Evolutionary conservation across 257 asterid species (phyloP), one percentile per base, ranked within the genome.

Genomic region (Solanum sejunctum): DNA sequence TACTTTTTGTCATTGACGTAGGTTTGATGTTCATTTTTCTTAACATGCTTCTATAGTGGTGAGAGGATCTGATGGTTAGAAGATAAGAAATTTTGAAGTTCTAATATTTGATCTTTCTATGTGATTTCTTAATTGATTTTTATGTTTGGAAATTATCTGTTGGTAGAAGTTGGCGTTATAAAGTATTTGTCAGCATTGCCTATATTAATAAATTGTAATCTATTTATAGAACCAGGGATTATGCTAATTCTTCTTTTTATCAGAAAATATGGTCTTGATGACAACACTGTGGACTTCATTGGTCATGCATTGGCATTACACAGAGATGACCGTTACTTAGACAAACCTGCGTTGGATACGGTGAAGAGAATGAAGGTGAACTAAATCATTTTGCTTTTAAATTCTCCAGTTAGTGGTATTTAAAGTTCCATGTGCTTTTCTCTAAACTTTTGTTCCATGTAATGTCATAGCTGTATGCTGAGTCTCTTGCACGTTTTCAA

Each of bases 241-340:
- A 43, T 73, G 57, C 64, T 63, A 11, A 15, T 36, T 84, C 66
- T 45, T 84, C 45, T 26, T 66, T 83, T 63, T 72, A 84, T 80
- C 93, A 96, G 98, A 85, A 96, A 94, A 88, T 96, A 90, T 86
- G 98, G 98, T 83, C 98, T 96, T 88, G 98, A 93, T 91, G 97
- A 94, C 87, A 92, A 96, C 92, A 96, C 97, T 47, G 81, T 96
- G 87, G 99, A 96, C 89, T 96, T 93, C 66, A 91, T 96, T 47
- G 98, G 99, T 64, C 98, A 96, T 77, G 92, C 98, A 15, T 85
- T 94, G 91, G 96, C 99, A 73, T 98, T 96, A 82, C 97, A 94
- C 69, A 91, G 98, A 83, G 98, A 96, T 89, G 99, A 96, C 57
- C 90, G 88, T 49, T 96, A 94, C 92, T 92, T 96, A 57, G 77